Base-by-base conservation (phyloP, 768 basidiomycete genomes). In the Amyloporia xantha region DNA sequence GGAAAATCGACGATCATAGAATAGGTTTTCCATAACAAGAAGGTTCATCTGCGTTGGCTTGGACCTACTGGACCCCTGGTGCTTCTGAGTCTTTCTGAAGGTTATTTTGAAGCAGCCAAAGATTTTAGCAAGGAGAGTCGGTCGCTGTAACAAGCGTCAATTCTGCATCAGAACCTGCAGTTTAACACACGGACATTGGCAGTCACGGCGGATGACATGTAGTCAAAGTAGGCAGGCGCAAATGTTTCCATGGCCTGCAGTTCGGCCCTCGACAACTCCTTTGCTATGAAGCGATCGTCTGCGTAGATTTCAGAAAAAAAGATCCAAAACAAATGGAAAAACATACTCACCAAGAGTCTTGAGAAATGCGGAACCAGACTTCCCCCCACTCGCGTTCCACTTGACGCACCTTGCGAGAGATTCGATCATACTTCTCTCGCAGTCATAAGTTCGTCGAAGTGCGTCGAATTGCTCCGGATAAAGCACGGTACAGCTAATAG, bases 231-330 rank as follows among this genome's bases (percentile, higher is more conserved):
- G 1, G 91, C 87, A 0, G 95, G 96, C 12, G 92, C 95, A 66
- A 99, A 98, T 0, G 87, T 90, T 57, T 94, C 91, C 82, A 98
- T 89, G 0, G 91, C 90, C 62, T 95, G 91, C 55, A 97, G 70
- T 61, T 99, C 96, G 25, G 88, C 75, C 49, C 80, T 77, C 0
- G 94, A 95, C 23, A 98, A 77, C 57, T 97, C 95, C 60, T 99
- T 99, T 27, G 95, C 91, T 55, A 99, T 96, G 74, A 98, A 98
- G 5, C 96, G 91, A 64, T 98, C 93, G 61, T 99, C 95, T 96
- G 49, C 1, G 15, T 13, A 15, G 33, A 35, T 17, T 42, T 54
- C 10, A 53, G n/a, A n/a, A 37, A 19, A 39, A 7, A 39, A 17
- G 12, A 21, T 39, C 38, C 12, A 13, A 19, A 5, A 26, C 21